These are phyloP conservation scores for Botryosphaeria dothidea DNA, from an alignment of 2,329 filamentous ascomycete genomes.

Conservation along the genomic window DNA sequence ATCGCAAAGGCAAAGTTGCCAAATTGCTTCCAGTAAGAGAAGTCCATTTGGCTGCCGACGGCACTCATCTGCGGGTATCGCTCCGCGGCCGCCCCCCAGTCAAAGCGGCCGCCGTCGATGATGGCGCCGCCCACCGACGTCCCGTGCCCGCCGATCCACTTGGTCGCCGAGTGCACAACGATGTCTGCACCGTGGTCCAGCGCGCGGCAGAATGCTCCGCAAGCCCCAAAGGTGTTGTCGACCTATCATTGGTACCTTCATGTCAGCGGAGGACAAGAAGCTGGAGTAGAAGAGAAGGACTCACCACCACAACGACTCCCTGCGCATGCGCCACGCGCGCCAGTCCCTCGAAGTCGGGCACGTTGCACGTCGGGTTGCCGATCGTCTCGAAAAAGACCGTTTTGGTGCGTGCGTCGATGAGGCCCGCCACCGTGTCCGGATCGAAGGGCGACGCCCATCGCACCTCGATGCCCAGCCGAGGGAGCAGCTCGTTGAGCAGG, in stretches of 20 bases:
- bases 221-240: slow-evolving; percentile 31
- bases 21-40: slow-evolving; percentile 31
- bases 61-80: slow-evolving; percentile 5
- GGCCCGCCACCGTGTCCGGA: slow-evolving; percentile 23
- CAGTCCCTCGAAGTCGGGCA: slow-evolving; percentile 27
- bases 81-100: slow-evolving; percentile 22
- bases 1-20: slow-evolving; percentile 25
- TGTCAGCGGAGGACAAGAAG: too few relatives aligned
- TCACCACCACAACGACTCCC: slow-evolving; percentile 19
- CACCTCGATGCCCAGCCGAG: not conserved
- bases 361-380: slow-evolving; percentile 28
- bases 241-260: too few relatives aligned
- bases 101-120: slow-evolving; percentile 31
- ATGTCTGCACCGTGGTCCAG: slow-evolving; percentile 30
- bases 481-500: slow-evolving; percentile 28
- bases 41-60: slow-evolving; percentile 26
- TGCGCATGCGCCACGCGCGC: slow-evolving; percentile 24
- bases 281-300: too few relatives aligned
- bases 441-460: slow-evolving; percentile 34
- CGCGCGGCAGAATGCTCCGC: slow-evolving; percentile 28
- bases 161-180: slow-evolving; percentile 30
- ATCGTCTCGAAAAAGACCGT: slow-evolving; percentile 29
- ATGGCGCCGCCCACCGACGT: slow-evolving; percentile 31
- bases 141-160: slow-evolving; percentile 35
- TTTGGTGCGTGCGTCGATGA: slow-evolving; percentile 27